Percentiles rank a stretch among this genome's conserved stretches.
Evolutionary conservation across 108 stramenopile species (phyloP).

Genomic region (Cyclotella atomus): DNA sequence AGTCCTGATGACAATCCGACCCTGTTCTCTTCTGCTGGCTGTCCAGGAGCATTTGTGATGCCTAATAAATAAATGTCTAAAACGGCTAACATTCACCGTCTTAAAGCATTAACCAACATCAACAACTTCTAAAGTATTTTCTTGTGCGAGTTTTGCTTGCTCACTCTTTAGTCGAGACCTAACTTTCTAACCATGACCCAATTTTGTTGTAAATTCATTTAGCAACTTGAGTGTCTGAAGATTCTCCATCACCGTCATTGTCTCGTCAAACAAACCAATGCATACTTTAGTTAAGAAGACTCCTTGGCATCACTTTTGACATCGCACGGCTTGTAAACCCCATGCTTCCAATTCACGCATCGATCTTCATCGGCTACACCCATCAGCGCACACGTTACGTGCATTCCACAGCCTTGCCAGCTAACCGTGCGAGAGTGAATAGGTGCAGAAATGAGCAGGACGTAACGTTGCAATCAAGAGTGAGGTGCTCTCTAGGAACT

Average conservation of each 20-base stretch:
- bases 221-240: no score
- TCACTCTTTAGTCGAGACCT: no score
- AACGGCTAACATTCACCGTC: no score
- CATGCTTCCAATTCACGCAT: not conserved
- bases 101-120: no score
- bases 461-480: not conserved
- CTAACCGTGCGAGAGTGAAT: not conserved
- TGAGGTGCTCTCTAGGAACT: not conserved
- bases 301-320: not conserved
- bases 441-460: not conserved
- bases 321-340: not conserved
- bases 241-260: no score
- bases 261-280: no score
- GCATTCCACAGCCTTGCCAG: conserved; percentile 8
- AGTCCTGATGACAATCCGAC: conserved; percentile 52
- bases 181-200: no score
- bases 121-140: no score
- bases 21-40: conserved; percentile 57
- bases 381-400: not conserved
- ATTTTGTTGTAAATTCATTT: no score
- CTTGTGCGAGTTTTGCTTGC: no score
- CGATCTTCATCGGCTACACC: conserved; percentile 1
- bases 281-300: not conserved
- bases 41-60: conserved; percentile 47
- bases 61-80: no score